Evolutionary conservation across 768 basidiomycete species (phyloP).

Genomic region (Suillus lakei): DNA sequence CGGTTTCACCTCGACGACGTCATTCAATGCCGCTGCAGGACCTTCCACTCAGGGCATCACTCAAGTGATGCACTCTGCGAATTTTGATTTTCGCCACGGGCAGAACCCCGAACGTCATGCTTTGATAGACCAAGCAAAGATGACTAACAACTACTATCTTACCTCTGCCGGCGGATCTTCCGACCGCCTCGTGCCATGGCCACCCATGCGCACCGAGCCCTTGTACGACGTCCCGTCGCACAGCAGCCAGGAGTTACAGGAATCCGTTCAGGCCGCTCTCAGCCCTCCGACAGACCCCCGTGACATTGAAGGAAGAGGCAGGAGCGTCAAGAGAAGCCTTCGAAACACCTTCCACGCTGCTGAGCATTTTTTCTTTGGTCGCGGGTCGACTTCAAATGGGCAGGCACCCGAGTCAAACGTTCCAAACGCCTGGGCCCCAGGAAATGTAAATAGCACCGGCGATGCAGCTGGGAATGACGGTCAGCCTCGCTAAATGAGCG

Average conservation of each 20-base stretch:
- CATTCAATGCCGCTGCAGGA: conserved; percentile 24
- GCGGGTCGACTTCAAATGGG: conserved; percentile 38
- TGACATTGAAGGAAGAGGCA: conserved; percentile 51
- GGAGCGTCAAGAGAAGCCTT: conserved; percentile 67
- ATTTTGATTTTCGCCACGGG: conserved; percentile 24
- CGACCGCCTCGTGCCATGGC: conserved; percentile 44
- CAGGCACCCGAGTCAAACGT: conserved; percentile 2
- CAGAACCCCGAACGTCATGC: conserved; percentile 16
- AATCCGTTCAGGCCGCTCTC: conserved; percentile 41
- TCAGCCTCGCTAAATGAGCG: conserved; percentile 26
- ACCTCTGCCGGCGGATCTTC: conserved; percentile 9
- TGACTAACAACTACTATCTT: neutral
- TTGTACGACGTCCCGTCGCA: conserved; percentile 40
- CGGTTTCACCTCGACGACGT: conserved; percentile 24
- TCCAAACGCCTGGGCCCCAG: conserved; percentile 7
- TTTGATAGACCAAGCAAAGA: neutral
- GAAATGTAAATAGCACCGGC: conserved; percentile 25
- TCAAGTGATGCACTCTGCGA: conserved; percentile 41
- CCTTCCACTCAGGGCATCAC: conserved; percentile 36
- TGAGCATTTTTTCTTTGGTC: conserved; percentile 73
- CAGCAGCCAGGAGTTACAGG: conserved; percentile 45
- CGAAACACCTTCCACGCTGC: conserved; percentile 72
- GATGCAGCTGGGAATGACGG: conserved; percentile 23
- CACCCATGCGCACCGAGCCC: conserved; percentile 41
- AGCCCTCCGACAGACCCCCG: conserved; percentile 32